A percentile compares a stretch with the other conserved stretches of the same genome.
These are phyloP conservation scores for Monosporascus cannonballus DNA, from an alignment of 2,329 filamentous ascomycete genomes.

Conservation along the genomic window DNA sequence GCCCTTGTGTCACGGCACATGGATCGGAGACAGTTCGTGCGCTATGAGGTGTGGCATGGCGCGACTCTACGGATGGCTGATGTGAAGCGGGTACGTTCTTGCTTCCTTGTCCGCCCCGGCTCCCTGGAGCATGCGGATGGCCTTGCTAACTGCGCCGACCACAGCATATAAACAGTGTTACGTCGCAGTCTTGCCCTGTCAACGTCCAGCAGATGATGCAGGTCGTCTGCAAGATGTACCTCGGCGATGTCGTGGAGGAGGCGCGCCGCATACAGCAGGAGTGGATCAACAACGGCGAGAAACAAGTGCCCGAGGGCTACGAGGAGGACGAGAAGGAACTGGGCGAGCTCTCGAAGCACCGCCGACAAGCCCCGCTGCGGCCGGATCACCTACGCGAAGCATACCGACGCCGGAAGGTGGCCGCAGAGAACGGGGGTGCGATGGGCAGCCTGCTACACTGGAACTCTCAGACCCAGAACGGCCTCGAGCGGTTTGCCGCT, in stretches of 20 bases:
- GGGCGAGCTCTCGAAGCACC: slow-evolving; percentile 29
- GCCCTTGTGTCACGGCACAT: slow-evolving; percentile 61
- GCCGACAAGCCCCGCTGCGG: slow-evolving; percentile 52
- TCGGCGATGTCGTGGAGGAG: slow-evolving; percentile 68
- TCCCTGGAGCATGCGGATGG: neutral
- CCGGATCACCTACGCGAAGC: slow-evolving; percentile 73
- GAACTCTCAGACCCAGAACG: slow-evolving; percentile 54
- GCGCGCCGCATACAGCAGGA: slow-evolving; percentile 66
- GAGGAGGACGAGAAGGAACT: slow-evolving; percentile 28
- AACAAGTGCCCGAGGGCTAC: slow-evolving; percentile 44
- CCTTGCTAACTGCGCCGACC: slow-evolving; percentile 5
- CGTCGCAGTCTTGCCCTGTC: slow-evolving; percentile 70
- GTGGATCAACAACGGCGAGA: slow-evolving; percentile 57
- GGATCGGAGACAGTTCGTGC: slow-evolving; percentile 58
- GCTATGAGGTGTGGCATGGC: slow-evolving; percentile 66
- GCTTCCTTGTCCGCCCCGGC: neutral
- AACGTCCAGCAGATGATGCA: slow-evolving; percentile 72
- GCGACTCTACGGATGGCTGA: slow-evolving; percentile 63
- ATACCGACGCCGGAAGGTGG: slow-evolving; percentile 58
- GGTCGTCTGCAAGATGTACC: slow-evolving; percentile 69
- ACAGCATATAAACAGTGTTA: slow-evolving; percentile 71
- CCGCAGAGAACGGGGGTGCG: slow-evolving; percentile 54
- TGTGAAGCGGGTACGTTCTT: slow-evolving; percentile 54
- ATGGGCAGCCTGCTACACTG: slow-evolving; percentile 54
- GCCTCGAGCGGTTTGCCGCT: slow-evolving; percentile 53